Evolutionary conservation across 805 yeast species (phyloP), one percentile per base, ranked within the genome.

Genomic region (Saccharomycodes ludwigii): DNA sequence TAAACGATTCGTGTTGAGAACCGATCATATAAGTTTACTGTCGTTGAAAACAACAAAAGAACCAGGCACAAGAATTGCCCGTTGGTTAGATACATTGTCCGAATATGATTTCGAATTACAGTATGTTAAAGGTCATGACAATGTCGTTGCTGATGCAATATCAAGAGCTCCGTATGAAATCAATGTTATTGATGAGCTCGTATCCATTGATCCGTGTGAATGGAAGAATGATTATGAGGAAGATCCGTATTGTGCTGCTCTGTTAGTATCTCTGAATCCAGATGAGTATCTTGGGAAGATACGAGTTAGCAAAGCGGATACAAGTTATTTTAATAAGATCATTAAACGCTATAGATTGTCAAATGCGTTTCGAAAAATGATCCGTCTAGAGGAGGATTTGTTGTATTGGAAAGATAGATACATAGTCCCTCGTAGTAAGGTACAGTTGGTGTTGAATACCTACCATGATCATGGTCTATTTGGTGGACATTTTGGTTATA

Each of bases 111-210:
- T 39, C 23, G 26, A 29, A 10, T 24, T 37, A 10, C 31, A 35
- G 31, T 42, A 40, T 25, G 18, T 37, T 1, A 18, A 30, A 5
- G 41, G 41, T 3, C 21, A 34, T 4, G 17, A 32, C 13, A 42
- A 36, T 27, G 30, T 35, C 4, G 41, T 42, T 3, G 44, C 43
- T 3, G 46, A 38, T 24, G 35, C 44, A 2, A 15, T 40, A 13
- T 36, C 41, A 8, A 29, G 43, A 4, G 36, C 29, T 21, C 11
- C 12, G n/a, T n/a, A n/a, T 13, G 24, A 21, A 21, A 21, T 21
- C 12, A 13, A n/a, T 4, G 30, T n/a, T 11, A 18, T 14, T 12
- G 13, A 10, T 10, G 30, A 24, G 3, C 7, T 13, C 10, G n/a
- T 17, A 12, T 16, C 17, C 7, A 27, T 36, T 7, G 31, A 33